Base-by-base conservation (phyloP, 2,329 filamentous ascomycete species). In the Pezicula carpinea region DNA sequence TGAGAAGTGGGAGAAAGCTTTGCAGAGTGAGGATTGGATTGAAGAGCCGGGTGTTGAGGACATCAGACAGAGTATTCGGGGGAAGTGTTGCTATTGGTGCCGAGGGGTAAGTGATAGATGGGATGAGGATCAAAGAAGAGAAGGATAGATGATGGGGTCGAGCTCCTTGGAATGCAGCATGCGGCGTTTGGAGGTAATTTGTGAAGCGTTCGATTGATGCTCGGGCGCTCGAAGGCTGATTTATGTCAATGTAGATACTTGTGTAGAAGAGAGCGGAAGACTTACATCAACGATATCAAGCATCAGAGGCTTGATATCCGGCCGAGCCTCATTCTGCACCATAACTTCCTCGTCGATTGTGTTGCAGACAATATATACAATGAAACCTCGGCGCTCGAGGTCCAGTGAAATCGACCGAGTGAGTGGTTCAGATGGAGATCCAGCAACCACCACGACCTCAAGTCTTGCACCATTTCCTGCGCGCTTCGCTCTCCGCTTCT, bases 31-130 rank as follows among this genome's bases (percentile, higher is more conserved):
- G 79, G 55, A 97, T 89, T 1, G 92, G 92, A 48, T 90, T 87
- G 46, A 97, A 77, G 11, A 99, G 79, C 61, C 95, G 91, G 14
- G 89, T 92, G 66, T 96, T 96, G 65, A 97, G 82, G 29, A 90
- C 85, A 62, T 96, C 89, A 53, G 89, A 88, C 72, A 95, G 93
- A 59, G 81, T 84, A 23, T 88, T 87, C 0, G 89, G 83, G 6
- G 88, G 82, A 49, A 96, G 85, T 4, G 89, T 91, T 52, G 90
- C 89, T 52, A 97, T 86, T 17, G 89, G 87, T 4, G 87, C 89
- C 21, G 85, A 84, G 44, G 89, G 85, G 65, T 91, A 95, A 61
- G 86, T 82, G 19, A 85, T 74, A 19, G 85, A 87, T 2, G 92
- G 92, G 19, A 96, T 85, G 53, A 97, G 73, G 45, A 99, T 80